Evolutionary conservation across 805 yeast species (phyloP), one percentile per base, ranked within the genome.

Genomic region (Ogataea haglerorum): DNA sequence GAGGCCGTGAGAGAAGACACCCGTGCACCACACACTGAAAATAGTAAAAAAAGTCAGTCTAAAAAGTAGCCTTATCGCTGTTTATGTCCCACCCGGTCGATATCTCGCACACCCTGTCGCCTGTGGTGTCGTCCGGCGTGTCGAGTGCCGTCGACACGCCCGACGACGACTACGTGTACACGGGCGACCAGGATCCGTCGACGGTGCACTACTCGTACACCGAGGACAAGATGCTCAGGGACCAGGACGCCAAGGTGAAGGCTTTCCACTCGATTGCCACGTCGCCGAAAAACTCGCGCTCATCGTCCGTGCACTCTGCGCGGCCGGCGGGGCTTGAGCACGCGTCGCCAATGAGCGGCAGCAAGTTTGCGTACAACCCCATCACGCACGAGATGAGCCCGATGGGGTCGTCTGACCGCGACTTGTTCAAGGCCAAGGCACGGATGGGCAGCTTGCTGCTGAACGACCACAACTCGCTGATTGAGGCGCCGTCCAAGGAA

Each of bases 401-500:
- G 10, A 14, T 37, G 16, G 31, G 40, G 10, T 33, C 43, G 2
- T 12, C 45, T 10, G 43, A 27, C 33, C 29, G 15, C 26, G 17
- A 29, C 35, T 21, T 16, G 21, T 6, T 35, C 18, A 29, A 24
- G 25, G 51, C 60, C 6, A 60, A 61, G 10, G 70, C 66, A 44
- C 74, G 70, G 46, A 60, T 73, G 51, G 75, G 78, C 4, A 58
- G 67, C 49, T 58, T 76, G 31, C 58, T 69, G 17, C 75, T 67
- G 34, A 70, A 70, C 49, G 76, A 72, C 38, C 76, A 73, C 38
- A 75, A 71, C 47, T 57, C 63, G 2, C 54, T 76, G 1, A 70
- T 70, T 35, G 85, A 80, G 36, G 67, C 69, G 30, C 86, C 90
- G 1, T 78, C 89, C 0, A 76, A 75, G 5, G 95, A 85, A 49